Evolutionary conservation across 2,329 filamentous ascomycete species (phyloP).

Genomic region (Mariannaea sp.): DNA sequence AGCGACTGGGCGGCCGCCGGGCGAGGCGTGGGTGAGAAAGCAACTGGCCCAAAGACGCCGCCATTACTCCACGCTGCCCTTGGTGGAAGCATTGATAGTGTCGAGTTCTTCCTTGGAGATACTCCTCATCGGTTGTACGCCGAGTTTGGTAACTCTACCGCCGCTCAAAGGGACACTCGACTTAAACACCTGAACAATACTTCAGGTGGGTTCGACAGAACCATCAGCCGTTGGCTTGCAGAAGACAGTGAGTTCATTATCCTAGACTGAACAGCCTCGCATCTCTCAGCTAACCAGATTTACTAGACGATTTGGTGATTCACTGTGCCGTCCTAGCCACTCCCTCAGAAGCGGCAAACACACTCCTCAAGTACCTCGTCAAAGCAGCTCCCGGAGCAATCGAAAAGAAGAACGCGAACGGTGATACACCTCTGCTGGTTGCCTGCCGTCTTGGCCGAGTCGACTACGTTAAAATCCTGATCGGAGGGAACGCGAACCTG

Average conservation of each 20-base stretch:
- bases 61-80: slow-evolving; percentile 65
- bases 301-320: slow-evolving; percentile 64
- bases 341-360: slow-evolving; percentile 48
- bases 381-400: slow-evolving; percentile 64
- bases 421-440: slow-evolving; percentile 70
- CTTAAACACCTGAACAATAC: slow-evolving; percentile 65
- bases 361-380: slow-evolving; percentile 69
- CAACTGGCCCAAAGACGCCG: slow-evolving; percentile 52
- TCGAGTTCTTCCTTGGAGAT: slow-evolving; percentile 80
- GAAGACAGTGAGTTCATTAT: slow-evolving; percentile 58
- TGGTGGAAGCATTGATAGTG: slow-evolving; percentile 63
- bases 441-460: slow-evolving; percentile 63
- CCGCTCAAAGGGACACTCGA: slow-evolving; percentile 63
- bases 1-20: slow-evolving; percentile 74
- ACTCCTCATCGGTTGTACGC: slow-evolving; percentile 69
- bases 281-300: slow-evolving; percentile 32
- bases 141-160: slow-evolving; percentile 66
- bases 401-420: slow-evolving; percentile 62
- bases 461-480: slow-evolving; percentile 63
- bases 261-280: slow-evolving; percentile 1
- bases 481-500: slow-evolving; percentile 72
- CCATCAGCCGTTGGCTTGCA: slow-evolving; percentile 65
- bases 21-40: slow-evolving; percentile 48
- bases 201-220: slow-evolving; percentile 65
- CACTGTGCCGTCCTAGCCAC: slow-evolving; percentile 65